Evolutionary conservation across 2,329 filamentous ascomycete species (phyloP), one percentile per base, ranked within the genome.

Genomic region (Monosporascus sp.): DNA sequence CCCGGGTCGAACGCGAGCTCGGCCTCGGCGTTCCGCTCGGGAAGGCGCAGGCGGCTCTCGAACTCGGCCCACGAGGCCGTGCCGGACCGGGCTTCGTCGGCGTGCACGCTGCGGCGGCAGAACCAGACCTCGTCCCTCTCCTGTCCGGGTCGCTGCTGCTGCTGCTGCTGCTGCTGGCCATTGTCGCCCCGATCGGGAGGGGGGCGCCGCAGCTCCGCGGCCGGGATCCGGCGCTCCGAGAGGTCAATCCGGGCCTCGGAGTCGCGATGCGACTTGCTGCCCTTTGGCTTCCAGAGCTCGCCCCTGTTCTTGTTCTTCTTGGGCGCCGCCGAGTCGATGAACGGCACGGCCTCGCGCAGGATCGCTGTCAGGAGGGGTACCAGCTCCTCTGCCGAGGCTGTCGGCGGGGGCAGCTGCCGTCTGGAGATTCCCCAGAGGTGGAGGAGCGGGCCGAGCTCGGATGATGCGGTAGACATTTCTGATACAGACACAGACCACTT

Each of bases 41-140:
- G 28, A 2, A 79, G 74, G 60, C 84, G 81, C 65, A 90, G 78
- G 58, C 75, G 77, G 37, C 67, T 67, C 38, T 78, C 74, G 65
- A 90, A 88, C 67, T 91, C 87, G 0, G 71, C 72, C 80, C 84
- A 89, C 46, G 65, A 73, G 9, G 85, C 86, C 1, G 84, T 84
- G 8, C 81, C 78, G 24, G 62, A 62, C 40, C 69, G 70, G 18
- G 73, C 70, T 6, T 68, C 70, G 62, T 86, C 77, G 53, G 72
- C 72, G 65, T 91, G 87, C 43, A 80, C 70, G 65, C 83, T 87
- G 45, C 77, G 77, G 52, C 88, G 78, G 41, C 81, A 81, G 51
- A 78, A 79, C 87, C 87, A 91, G 18, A 74, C 78, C 68, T 88
- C 85, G 28, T 24, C 48, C 49, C 48, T n/a, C 51, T 48, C 26